phyloP scores from a whole-genome alignment of 2,329 filamentous ascomycete genomes.

The Fusarium duplospermum region DNA sequence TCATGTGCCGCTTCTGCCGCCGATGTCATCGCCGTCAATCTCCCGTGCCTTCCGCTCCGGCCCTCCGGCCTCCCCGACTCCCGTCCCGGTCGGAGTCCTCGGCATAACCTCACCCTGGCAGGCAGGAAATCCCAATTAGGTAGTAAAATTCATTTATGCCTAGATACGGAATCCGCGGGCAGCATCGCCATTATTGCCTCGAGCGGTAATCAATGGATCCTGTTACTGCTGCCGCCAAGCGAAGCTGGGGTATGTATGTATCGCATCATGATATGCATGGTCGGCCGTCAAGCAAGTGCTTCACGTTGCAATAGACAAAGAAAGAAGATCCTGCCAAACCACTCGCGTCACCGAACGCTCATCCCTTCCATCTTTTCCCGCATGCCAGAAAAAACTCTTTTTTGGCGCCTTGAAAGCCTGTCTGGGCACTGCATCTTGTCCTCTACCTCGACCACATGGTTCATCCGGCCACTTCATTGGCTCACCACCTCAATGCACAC shows the following conservation, averaged over 20 bases:
- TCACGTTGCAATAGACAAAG: not conserved
- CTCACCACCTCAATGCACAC: slow-evolving; percentile 9
- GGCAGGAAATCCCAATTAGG: not conserved
- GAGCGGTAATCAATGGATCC: not conserved
- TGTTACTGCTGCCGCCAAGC: not conserved
- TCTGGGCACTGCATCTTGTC: slow-evolving; percentile 20
- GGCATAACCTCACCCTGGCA: slow-evolving; percentile 2
- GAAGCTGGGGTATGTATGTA: not conserved
- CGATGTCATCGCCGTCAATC: slow-evolving; percentile 16
- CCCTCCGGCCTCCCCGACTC: slow-evolving; percentile 26
- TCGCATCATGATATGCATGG: slow-evolving; percentile 15
- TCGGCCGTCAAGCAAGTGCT: not conserved
- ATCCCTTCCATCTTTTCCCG: slow-evolving; percentile 10
- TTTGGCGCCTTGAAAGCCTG: not conserved
- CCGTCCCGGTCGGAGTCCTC: slow-evolving; percentile 18
- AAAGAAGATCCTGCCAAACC: slow-evolving; percentile 16
- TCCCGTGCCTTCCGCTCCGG: slow-evolving; percentile 27
- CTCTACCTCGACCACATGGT: slow-evolving; percentile 43
- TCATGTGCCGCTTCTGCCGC: slow-evolving; percentile 13
- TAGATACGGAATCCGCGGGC: not conserved
- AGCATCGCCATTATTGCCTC: not conserved
- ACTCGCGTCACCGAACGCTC: slow-evolving; percentile 19
- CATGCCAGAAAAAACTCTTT: slow-evolving; percentile 2
- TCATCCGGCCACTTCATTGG: slow-evolving; percentile 36
- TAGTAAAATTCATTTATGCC: not conserved